Conservation (phyloP, 2,329 filamentous ascomycete genomes). For the Fonsecaea erecta region DNA sequence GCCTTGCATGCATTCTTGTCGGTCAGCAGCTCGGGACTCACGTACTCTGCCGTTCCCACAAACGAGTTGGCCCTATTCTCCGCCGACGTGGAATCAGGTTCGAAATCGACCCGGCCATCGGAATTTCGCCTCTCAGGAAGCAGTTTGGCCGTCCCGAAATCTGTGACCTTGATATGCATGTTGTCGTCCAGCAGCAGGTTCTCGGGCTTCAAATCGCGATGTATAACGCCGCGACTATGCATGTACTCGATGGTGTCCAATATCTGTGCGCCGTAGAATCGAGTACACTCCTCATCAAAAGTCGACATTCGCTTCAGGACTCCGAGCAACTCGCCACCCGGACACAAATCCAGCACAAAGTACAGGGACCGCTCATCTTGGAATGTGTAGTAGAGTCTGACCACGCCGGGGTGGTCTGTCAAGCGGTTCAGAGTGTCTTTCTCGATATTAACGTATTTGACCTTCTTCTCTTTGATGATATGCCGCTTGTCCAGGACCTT, state of each 20-base stretch:
- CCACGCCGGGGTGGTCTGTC: slow-evolving; percentile 94
- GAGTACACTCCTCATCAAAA: slow-evolving; percentile 91
- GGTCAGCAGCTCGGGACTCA: slow-evolving; percentile 94
- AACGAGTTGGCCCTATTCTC: slow-evolving; percentile 84
- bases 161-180: slow-evolving; percentile 98
- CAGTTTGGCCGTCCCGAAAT: slow-evolving; percentile 98
- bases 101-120: slow-evolving; percentile 51
- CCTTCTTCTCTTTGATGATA: slow-evolving; percentile 99
- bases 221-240: slow-evolving; percentile 94
- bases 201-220: slow-evolving; percentile 94
- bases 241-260: slow-evolving; percentile 97
- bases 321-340: slow-evolving; percentile 86
- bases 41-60: slow-evolving; percentile 96
- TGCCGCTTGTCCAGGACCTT: slow-evolving; percentile 98
- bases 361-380: slow-evolving; percentile 96
- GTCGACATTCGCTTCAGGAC: slow-evolving; percentile 93
- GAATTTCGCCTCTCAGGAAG: slow-evolving; percentile 59
- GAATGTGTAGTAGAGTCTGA: slow-evolving; percentile 97
- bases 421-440: slow-evolving; percentile 96
- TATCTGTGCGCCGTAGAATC: slow-evolving; percentile 94
- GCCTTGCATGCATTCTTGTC: slow-evolving; percentile 98
- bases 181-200: slow-evolving; percentile 94
- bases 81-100: slow-evolving; percentile 48
- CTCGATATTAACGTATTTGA: slow-evolving; percentile 99
- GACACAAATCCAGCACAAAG: slow-evolving; percentile 93